Base-by-base conservation (phyloP, 2,329 filamentous ascomycete species). In the Fusarium staphyleae region DNA sequence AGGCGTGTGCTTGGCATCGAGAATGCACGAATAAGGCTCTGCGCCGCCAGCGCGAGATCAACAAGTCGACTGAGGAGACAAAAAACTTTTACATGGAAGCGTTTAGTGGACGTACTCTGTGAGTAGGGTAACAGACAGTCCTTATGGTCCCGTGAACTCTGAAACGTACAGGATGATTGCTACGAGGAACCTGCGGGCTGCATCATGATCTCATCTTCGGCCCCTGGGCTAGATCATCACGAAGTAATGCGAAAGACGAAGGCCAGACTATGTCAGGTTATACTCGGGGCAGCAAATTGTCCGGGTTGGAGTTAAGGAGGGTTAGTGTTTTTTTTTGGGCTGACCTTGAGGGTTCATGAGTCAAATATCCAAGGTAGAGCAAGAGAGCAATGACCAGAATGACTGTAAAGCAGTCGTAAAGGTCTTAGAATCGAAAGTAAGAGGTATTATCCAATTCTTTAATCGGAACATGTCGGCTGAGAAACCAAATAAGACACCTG, bases 1-100 rank as follows among this genome's bases (percentile, higher is more conserved):
- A 71, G 36, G 77, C 75, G 3, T 73, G 70, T 15, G 67, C 63
- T 12, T 76, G 73, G 60, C 54, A 77, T 52, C 72, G 75, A 13
- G 66, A 75, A 36, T 59, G 69, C 47, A 66, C 18, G 55, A 69
- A 35, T 36, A 52, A 33, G 28, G 36, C 24, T 14, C 24, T 42
- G 14, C 30, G 49, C 12, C 59, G 41, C 15, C 51, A 52, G 7
- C 62, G 43, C 10, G 52, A 43, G 28, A 41, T 63, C 11, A 52
- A 60, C 9, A 56, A 22, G 18, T 59, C 56, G n/a, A 57, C 57
- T 34, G 47, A 62, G 39, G 68, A 72, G 42, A 46, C 64, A 4
- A 42, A 56, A 9, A 57, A 54, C 6, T 69, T 59, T 44, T 70
- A 51, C 30, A 53, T 49, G 19, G 54, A 50, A 9, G 34, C 48